A percentile compares a stretch with the other conserved stretches of the same genome.
Evolutionary conservation across 768 basidiomycete species (phyloP).

Genomic region (Clathrus columnatus): DNA sequence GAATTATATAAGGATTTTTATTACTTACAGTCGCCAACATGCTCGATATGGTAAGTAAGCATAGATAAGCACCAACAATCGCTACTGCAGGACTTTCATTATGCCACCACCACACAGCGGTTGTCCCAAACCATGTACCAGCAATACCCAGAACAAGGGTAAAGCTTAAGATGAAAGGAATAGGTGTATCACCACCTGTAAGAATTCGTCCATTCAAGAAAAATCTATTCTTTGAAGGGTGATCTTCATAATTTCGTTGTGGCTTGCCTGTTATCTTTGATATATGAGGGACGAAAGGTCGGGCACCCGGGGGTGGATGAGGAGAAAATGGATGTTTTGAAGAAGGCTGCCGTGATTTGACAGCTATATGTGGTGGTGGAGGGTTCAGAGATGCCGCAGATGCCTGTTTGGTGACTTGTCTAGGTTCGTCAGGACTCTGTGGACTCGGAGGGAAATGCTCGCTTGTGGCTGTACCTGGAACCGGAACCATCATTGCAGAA

Average conservation of each 20-base stretch:
- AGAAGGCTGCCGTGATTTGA: not conserved
- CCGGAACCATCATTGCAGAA: not conserved
- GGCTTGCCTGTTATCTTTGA: conserved; percentile 31
- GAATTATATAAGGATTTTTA: conserved; percentile 2
- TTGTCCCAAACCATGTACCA: conserved; percentile 82
- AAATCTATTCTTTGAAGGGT: conserved; percentile 71
- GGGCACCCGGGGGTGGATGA: conserved; percentile 7
- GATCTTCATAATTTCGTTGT: conserved; percentile 50
- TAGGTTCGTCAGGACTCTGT: not conserved
- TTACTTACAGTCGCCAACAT: conserved; percentile 69
- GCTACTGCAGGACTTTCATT: conserved; percentile 66
- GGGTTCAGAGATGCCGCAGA: not conserved
- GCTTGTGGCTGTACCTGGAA: not conserved
- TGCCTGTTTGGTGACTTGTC: not conserved
- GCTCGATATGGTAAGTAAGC: conserved; percentile 56
- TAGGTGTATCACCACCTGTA: conserved; percentile 79
- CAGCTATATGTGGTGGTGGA: not conserved
- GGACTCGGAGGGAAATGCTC: not conserved
- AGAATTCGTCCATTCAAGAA: conserved; percentile 63
- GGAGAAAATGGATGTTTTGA: conserved; percentile 1
- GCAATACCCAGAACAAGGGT: conserved; percentile 55
- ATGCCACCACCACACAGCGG: conserved; percentile 84
- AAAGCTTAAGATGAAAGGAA: conserved; percentile 68
- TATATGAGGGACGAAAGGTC: conserved; percentile 23
- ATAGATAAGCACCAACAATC: conserved; percentile 52